Percentiles rank a stretch among this genome's conserved stretches.
Evolutionary conservation across 2,329 filamentous ascomycete species (phyloP).

Genomic region (Calonectria pteridis): DNA sequence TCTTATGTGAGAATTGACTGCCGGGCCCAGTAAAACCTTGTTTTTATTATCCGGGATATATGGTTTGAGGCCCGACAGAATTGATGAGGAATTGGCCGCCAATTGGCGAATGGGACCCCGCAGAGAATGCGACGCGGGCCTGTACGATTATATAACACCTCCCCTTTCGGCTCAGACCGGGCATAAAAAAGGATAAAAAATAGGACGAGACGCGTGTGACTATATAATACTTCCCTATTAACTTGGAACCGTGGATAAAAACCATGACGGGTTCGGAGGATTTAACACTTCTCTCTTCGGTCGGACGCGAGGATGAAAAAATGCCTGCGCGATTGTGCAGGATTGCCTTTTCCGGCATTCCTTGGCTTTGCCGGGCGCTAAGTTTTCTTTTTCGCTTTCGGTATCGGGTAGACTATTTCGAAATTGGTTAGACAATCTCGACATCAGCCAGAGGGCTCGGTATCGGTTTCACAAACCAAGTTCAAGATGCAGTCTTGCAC

Average conservation of each 20-base stretch:
- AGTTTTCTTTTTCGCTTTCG: background rate
- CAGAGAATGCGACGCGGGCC: no score
- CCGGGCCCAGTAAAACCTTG: background rate
- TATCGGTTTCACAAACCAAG: background rate
- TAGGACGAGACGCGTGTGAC: no score
- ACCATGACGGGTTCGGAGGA: no score
- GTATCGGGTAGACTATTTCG: background rate
- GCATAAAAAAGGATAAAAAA: no score
- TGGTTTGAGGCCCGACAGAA: background rate
- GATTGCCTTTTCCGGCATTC: background rate
- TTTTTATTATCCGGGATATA: background rate
- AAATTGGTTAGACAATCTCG: background rate
- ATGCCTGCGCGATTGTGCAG: no score
- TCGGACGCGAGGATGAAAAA: background rate
- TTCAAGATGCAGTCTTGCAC: background rate
- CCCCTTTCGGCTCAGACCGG: background rate
- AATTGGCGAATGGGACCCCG: background rate
- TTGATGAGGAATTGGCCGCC: background rate
- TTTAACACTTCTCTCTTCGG: background rate
- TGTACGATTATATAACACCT: background rate
- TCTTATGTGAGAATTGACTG: background rate
- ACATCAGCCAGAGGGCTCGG: no score
- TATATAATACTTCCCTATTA: background rate
- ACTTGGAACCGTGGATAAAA: background rate
- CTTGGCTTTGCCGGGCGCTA: background rate